A percentile compares a stretch with the other conserved stretches of the same genome.
Evolutionary conservation across 768 basidiomycete species (phyloP).

Genomic region (Trametes maxima): DNA sequence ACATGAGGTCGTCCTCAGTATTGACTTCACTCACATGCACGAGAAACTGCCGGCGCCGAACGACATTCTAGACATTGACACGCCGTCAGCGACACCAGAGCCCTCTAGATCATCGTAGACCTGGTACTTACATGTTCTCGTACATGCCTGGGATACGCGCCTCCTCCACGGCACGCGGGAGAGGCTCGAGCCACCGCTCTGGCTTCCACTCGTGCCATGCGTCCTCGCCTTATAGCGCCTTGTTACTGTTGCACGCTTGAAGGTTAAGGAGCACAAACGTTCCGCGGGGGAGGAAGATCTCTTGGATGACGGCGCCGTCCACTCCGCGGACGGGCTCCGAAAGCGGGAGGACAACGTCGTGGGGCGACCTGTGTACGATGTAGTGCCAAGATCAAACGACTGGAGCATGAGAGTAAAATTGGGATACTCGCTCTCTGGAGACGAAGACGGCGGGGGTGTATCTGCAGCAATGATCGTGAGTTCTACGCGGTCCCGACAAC

Average conservation of each 20-base stretch:
- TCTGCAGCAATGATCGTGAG: constrained; percentile 4
- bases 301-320: constrained; percentile 41
- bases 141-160: constrained; percentile 21
- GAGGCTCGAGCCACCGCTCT: constrained; percentile 17
- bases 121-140: constrained; percentile 16
- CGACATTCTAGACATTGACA: constrained; percentile 12
- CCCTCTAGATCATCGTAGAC: no score
- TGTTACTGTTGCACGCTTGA: constrained; percentile 10
- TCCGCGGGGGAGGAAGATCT: constrained; percentile 42
- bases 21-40: constrained; percentile 18
- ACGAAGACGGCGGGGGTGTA: constrained; percentile 18
- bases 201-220: constrained; percentile 35
- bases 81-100: no score
- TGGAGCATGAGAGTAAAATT: not conserved
- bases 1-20: not conserved
- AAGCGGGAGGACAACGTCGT: constrained; percentile 45
- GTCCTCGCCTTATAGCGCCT: constrained; percentile 43
- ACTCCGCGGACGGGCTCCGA: constrained; percentile 37
- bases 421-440: not conserved
- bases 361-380: constrained; percentile 33
- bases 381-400: not conserved
- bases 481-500: not conserved
- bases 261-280: constrained; percentile 4
- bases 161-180: constrained; percentile 17
- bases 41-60: constrained; percentile 18